Percentiles rank a stretch among this genome's conserved stretches.
Evolutionary conservation across 108 stramenopile genomes (phyloP).

Genomic region (Discostella pseudostelligera): DNA sequence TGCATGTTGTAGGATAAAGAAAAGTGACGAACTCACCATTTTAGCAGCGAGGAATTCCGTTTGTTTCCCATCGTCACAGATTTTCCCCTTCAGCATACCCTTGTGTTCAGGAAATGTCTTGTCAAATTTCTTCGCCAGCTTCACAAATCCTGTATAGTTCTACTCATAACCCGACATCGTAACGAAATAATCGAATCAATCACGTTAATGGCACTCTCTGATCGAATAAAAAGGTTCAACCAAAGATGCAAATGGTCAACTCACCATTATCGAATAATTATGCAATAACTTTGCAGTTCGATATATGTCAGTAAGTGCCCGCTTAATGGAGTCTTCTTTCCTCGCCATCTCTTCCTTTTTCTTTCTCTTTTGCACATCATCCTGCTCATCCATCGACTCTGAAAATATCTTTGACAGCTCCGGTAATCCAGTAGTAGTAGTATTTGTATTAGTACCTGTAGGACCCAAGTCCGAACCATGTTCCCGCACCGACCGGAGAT

Average conservation of each 20-base stretch:
- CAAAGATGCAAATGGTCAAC: neutral
- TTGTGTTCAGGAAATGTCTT: slow-evolving; percentile 69
- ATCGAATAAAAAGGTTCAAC: neutral
- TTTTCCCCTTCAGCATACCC: slow-evolving; percentile 59
- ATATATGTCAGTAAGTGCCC: slow-evolving; percentile 77
- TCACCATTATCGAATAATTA: slow-evolving; percentile 82
- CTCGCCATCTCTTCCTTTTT: slow-evolving; percentile 26
- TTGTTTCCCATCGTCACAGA: slow-evolving; percentile 70
- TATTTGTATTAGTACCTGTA: neutral
- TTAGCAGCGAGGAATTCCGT: slow-evolving; percentile 48
- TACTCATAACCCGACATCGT: neutral
- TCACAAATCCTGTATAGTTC: slow-evolving; percentile 93
- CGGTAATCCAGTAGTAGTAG: neutral
- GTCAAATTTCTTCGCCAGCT: slow-evolving; percentile 93
- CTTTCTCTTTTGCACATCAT: slow-evolving; percentile 17
- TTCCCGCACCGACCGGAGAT: neutral
- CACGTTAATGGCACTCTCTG: neutral
- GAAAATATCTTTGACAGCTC: slow-evolving; percentile 1
- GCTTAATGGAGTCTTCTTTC: slow-evolving; percentile 72
- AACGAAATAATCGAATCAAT: neutral
- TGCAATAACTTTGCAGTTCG: slow-evolving; percentile 74
- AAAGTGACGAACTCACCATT: slow-evolving; percentile 39
- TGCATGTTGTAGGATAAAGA: neutral
- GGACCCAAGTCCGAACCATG: neutral
- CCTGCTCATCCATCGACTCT: slow-evolving; percentile 14